These are phyloP conservation scores for Cladophialophora chaetospira DNA, from an alignment of 2,329 filamentous ascomycete species.

Conservation along the genomic window DNA sequence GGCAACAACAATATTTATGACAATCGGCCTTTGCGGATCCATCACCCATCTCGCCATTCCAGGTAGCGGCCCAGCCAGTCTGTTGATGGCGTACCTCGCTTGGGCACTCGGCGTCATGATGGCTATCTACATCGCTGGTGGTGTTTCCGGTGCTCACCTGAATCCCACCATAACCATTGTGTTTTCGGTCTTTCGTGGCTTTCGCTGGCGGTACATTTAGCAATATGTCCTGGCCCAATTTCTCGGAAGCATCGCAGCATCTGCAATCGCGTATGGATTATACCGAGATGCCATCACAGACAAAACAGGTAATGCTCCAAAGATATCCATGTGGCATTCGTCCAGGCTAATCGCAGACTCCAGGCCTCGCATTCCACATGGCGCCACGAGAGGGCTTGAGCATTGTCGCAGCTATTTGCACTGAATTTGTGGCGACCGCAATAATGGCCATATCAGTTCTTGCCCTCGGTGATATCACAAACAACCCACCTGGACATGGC, in stretches of 20 bases:
- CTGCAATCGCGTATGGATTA: conserved; percentile 39
- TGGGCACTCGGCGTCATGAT: conserved; percentile 41
- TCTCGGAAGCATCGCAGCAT: conserved; percentile 40
- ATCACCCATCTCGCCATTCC: conserved; percentile 33
- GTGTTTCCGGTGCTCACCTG: conserved; percentile 52
- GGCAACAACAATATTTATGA: conserved; percentile 37
- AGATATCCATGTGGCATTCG: background rate
- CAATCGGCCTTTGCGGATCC: conserved; percentile 36
- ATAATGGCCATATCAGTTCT: conserved; percentile 39
- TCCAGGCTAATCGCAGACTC: conserved; percentile 16
- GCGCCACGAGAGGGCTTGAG: conserved; percentile 35
- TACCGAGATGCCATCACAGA: conserved; percentile 41
- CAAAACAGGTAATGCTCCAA: background rate
- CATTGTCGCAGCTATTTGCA: conserved; percentile 41
- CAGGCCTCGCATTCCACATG: conserved; percentile 37
- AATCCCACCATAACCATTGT: conserved; percentile 50
- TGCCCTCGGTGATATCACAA: conserved; percentile 46
- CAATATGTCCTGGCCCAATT: conserved; percentile 41
- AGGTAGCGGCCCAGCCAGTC: conserved; percentile 33
- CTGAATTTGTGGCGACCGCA: conserved; percentile 41
- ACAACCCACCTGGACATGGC: conserved; percentile 48
- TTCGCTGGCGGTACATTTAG: conserved; percentile 35
- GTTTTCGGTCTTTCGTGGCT: conserved; percentile 40
- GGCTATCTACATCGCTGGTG: conserved; percentile 49
- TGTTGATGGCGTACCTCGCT: conserved; percentile 28